These are phyloP conservation scores for Saccharomyces eubayanus DNA, from an alignment of 805 yeast genomes.

Conservation along the genomic window DNA sequence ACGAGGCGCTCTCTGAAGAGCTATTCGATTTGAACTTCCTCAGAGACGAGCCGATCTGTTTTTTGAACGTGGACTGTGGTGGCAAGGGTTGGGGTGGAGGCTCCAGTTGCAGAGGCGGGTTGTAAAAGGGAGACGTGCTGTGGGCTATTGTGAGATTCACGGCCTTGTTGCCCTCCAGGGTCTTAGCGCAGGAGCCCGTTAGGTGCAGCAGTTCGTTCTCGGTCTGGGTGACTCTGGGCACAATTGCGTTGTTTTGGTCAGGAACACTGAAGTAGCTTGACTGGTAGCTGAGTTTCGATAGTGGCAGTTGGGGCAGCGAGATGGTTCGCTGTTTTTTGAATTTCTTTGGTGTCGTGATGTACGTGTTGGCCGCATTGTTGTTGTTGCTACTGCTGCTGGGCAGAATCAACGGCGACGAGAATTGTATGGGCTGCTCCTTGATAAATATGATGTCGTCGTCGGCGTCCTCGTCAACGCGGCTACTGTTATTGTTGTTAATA, in stretches of 20 bases:
- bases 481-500: constrained; percentile 3
- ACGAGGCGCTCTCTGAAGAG: neutral
- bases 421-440: constrained; percentile 22
- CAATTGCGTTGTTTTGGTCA: neutral
- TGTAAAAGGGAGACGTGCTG: constrained; percentile 14
- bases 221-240: constrained; percentile 15
- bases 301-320: constrained; percentile 47
- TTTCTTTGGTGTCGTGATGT: constrained; percentile 15
- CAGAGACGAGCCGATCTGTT: neutral
- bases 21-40: neutral
- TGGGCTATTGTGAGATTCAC: constrained; percentile 18
- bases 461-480: constrained; percentile 8
- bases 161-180: constrained; percentile 26
- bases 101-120: constrained; percentile 4
- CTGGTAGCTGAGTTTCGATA: constrained; percentile 37
- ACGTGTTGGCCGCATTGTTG: constrained; percentile 9
- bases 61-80: neutral
- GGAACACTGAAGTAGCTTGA: constrained; percentile 2
- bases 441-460: constrained; percentile 27
- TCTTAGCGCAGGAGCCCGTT: constrained; percentile 27
- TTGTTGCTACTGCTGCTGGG: constrained; percentile 6
- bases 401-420: constrained; percentile 5
- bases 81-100: constrained; percentile 8
- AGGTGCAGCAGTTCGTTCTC: constrained; percentile 27
- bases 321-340: constrained; percentile 42